A percentile compares a stretch with the other conserved stretches of the same genome.
Conservation (phyloP, 495 filamentous ascomycete species). For the Aspergillus cristatus region DNA sequence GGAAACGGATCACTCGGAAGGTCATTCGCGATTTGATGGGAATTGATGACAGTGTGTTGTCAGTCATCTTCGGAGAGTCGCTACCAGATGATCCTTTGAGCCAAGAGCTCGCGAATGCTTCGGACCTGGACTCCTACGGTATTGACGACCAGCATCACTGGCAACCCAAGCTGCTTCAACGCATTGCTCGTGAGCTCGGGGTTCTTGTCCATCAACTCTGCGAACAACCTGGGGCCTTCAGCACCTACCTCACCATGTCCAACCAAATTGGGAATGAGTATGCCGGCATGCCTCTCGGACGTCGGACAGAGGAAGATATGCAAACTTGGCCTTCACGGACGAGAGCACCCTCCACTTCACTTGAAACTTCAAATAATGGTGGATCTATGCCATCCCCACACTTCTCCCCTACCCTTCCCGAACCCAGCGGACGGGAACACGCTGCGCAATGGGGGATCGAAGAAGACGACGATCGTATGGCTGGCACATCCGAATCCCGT, state of each 20-base stretch:
- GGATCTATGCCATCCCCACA: conserved; percentile 31
- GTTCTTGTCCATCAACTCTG: conserved; percentile 73
- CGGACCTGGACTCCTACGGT: conserved; percentile 25
- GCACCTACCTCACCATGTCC: conserved; percentile 51
- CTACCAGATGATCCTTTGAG: conserved; percentile 46
- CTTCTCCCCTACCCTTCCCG: conserved; percentile 37
- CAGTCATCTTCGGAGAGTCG: conserved; percentile 78
- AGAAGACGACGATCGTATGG: conserved; percentile 38
- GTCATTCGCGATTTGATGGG: conserved; percentile 86
- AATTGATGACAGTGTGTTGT: conserved; percentile 76
- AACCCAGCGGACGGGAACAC: conserved; percentile 31
- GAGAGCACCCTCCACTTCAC: conserved; percentile 7
- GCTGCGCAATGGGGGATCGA: conserved; percentile 62
- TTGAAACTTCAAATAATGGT: conserved; percentile 12
- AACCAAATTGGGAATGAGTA: conserved; percentile 37
- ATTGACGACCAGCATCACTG: conserved; percentile 44
- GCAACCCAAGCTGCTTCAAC: conserved; percentile 70
- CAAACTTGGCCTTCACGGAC: conserved; percentile 9
- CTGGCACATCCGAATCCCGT: conserved; percentile 20
- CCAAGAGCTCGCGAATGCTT: too few relatives aligned
- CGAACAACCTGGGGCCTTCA: conserved; percentile 73
- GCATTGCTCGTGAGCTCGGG: conserved; percentile 80
- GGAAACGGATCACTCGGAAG: conserved; percentile 72
- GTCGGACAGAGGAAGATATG: conserved; percentile 15
- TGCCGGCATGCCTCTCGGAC: conserved; percentile 41